A percentile compares a stretch with the other conserved stretches of the same genome.
Evolutionary conservation across 2,329 filamentous ascomycete genomes (phyloP).

Genomic region (Trichoderma arundinaceum): DNA sequence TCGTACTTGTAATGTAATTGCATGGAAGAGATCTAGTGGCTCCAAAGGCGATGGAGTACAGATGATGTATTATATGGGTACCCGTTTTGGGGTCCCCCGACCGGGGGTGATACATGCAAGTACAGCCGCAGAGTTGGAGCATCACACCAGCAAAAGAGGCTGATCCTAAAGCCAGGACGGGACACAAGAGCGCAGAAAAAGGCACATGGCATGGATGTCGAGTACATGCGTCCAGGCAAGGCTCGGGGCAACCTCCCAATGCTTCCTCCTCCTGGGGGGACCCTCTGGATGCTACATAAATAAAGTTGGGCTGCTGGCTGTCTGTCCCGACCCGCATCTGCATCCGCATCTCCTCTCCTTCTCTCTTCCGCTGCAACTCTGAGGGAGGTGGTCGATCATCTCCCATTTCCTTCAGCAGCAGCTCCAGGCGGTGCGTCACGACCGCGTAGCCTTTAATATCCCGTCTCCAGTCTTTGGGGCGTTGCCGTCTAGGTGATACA

Average conservation of each 20-base stretch:
- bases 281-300: slow-evolving; percentile 24
- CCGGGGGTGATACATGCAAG: neutral
- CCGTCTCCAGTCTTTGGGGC: neutral
- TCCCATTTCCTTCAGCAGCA: slow-evolving; percentile 2
- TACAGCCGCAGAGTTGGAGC: neutral
- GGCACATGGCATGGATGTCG: slow-evolving; percentile 26
- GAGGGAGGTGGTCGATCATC: slow-evolving; percentile 8
- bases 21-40: neutral
- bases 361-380: neutral
- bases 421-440: slow-evolving; percentile 11
- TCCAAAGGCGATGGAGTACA: neutral
- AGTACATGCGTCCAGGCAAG: neutral
- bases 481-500: slow-evolving; percentile 7
- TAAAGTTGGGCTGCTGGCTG: slow-evolving; percentile 25
- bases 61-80: slow-evolving; percentile 17
- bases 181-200: neutral
- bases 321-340: slow-evolving; percentile 20
- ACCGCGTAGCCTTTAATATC: neutral
- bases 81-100: neutral
- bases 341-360: slow-evolving; percentile 8
- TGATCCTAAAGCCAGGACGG: slow-evolving; percentile 15
- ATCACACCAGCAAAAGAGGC: slow-evolving; percentile 12
- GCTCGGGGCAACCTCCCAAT: slow-evolving; percentile 24
- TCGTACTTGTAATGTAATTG: neutral
- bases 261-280: neutral